Evolutionary conservation across 2,329 filamentous ascomycete genomes (phyloP), one percentile per base, ranked within the genome.

Genomic region (Alternaria rosae): DNA sequence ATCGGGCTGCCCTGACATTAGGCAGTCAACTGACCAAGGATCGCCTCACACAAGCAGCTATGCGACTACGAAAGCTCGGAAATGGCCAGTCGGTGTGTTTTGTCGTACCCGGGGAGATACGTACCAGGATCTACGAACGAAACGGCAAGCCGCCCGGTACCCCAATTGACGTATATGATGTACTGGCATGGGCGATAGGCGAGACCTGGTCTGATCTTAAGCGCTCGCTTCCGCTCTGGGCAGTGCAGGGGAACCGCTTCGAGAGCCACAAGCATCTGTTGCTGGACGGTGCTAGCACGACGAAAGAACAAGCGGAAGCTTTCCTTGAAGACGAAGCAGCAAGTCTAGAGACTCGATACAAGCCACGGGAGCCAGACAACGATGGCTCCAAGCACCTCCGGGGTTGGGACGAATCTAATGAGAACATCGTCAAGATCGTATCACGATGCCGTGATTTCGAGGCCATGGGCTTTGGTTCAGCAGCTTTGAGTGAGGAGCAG

Each of bases 11-110:
- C 0, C 87, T 93, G 0, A 93, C 90, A 0, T 73, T 94, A 0
- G 90, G 91, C 0, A 82, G 88, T 0, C 80, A 82, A 5, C 66
- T 92, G 1, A 90, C 87, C 0, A 94, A 93, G 63, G 91, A 94
- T 62, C 80, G 85, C 13, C 73, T 92, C 0, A 86, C 89, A 0
- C 91, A 93, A 84, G 89, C 89, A 0, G 91, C 89, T 61, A 76
- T 76, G 88, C 58, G 69, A 2, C 42, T 72, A 54, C 51, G 69
- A 5, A 87, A 89, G 61, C 82, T 94, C 0, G 91, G 89, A 0
- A 78, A 86, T 3, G 89, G 89, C 0, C 90, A 93, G 66, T 88
- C 86, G 0, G 84, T 92, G 0, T 79, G 86, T 0, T 92, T 92
- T 53, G 87, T 84, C 56, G 77, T 88, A 1, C 84, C 88, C 0